A percentile compares a stretch with the other conserved stretches of the same genome.
Evolutionary conservation across 225 moss, liverwort and hornwort genomes (phyloP).

Genomic region (Sphagnum tenellum): DNA sequence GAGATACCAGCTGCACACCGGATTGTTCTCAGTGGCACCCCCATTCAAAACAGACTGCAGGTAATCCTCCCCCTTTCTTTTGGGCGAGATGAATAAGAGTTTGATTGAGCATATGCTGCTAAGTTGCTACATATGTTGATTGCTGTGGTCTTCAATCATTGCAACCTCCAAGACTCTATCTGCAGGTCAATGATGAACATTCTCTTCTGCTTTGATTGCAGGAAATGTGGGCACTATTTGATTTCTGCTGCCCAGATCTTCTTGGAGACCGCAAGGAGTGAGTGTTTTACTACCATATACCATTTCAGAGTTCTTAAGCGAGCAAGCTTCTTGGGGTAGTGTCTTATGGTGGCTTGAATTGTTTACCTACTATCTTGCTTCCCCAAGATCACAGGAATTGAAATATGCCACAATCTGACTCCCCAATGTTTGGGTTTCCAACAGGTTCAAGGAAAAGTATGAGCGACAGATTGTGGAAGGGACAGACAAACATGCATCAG

Average conservation of each 20-base stretch:
- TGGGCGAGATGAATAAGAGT: too few relatives aligned
- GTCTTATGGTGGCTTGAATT: too few relatives aligned
- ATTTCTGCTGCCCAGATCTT: constrained; percentile 89
- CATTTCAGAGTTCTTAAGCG: too few relatives aligned
- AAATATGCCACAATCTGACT: too few relatives aligned
- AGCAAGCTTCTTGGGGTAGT: too few relatives aligned
- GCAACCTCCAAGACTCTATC: too few relatives aligned
- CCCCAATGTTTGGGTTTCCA: background rate
- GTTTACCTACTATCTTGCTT: too few relatives aligned
- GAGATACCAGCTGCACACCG: constrained; percentile 82
- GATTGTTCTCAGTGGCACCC: constrained; percentile 85
- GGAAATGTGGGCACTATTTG: constrained; percentile 99
- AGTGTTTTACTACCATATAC: background rate
- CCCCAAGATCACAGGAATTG: too few relatives aligned
- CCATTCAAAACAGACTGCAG: constrained; percentile 90
- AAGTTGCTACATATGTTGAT: too few relatives aligned
- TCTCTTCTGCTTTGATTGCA: constrained; percentile 12
- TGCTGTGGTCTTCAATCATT: too few relatives aligned
- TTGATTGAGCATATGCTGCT: too few relatives aligned
- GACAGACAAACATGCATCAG: constrained; percentile 81
- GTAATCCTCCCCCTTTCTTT: constrained; percentile 13
- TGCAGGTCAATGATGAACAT: background rate
- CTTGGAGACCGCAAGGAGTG: constrained; percentile 92
- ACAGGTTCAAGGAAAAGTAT: constrained; percentile 72
- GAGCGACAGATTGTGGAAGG: constrained; percentile 81